These are phyloP conservation scores for Phytophthora pisi DNA, from an alignment of 352 stramenopile genomes.

Conservation along the genomic window DNA sequence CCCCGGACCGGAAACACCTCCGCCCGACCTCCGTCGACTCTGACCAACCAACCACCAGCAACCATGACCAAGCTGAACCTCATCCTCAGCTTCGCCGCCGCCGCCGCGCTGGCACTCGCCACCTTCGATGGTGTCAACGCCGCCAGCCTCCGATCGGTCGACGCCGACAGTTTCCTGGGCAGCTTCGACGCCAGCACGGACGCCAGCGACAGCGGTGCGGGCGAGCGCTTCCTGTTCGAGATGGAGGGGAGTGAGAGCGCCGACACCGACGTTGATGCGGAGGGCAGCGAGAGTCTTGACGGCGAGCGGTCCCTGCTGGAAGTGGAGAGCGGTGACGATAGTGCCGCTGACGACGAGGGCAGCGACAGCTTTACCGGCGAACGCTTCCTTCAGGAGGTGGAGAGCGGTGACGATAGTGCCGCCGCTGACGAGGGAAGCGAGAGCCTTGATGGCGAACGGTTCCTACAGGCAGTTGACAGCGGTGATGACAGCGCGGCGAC, in stretches of 20 bases:
- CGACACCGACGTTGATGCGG: not conserved
- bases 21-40: not conserved
- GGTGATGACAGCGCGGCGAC: constrained; percentile 7
- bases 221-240: constrained; percentile 25
- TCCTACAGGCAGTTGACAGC: constrained; percentile 1
- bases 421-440: not conserved
- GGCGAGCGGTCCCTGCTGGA: constrained; percentile 17
- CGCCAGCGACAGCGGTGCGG: constrained; percentile 14
- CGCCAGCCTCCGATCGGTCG: constrained; percentile 13
- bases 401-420: constrained; percentile 1
- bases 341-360: constrained; percentile 1
- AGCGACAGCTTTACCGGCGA: constrained; percentile 5
- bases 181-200: constrained; percentile 12
- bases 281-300: constrained; percentile 17
- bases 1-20: constrained; percentile 2
- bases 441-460: constrained; percentile 2
- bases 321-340: constrained; percentile 7
- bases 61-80: constrained; percentile 36
- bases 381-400: constrained; percentile 3
- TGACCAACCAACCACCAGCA: not conserved
- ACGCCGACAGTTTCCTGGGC: constrained; percentile 1
- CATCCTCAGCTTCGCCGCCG: constrained; percentile 27
- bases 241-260: constrained; percentile 19
- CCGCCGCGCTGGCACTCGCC: constrained; percentile 13
- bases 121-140: constrained; percentile 17